Evolutionary conservation across 768 basidiomycete species (phyloP).

Genomic region (Leucogyrophana mollusca): DNA sequence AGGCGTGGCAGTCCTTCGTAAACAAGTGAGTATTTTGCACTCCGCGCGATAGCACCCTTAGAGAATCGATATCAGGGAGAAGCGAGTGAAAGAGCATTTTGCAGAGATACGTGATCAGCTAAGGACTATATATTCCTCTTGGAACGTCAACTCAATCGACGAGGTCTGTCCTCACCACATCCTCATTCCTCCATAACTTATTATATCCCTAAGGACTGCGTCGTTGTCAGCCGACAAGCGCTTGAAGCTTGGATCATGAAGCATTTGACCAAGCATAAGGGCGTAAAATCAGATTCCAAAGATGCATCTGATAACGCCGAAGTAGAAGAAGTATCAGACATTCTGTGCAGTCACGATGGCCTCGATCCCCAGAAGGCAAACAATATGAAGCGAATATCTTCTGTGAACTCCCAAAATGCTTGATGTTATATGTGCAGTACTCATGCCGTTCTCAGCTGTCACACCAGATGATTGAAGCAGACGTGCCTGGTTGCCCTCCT

Average conservation of each 20-base stretch:
- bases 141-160: conserved; percentile 49
- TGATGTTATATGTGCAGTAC: not conserved
- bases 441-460: conserved; percentile 35
- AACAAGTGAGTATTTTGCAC: conserved; percentile 38
- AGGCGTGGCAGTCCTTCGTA: conserved; percentile 48
- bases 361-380: conserved; percentile 59
- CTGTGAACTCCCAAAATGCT: conserved; percentile 34
- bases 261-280: conserved; percentile 20
- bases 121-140: conserved; percentile 58
- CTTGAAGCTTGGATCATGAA: conserved; percentile 62
- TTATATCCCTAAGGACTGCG: conserved; percentile 42
- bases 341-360: conserved; percentile 60
- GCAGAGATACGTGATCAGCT: conserved; percentile 50
- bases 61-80: conserved; percentile 37
- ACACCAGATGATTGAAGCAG: conserved; percentile 39
- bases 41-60: conserved; percentile 1
- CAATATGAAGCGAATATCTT: conserved; percentile 68
- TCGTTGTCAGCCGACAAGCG: conserved; percentile 59
- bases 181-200: conserved; percentile 1
- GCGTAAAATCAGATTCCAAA: conserved; percentile 16
- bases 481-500: conserved; percentile 47
- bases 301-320: conserved; percentile 18
- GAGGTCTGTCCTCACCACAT: conserved; percentile 39
- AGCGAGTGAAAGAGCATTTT: conserved; percentile 43
- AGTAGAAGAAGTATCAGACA: conserved; percentile 36